phyloP scores from a whole-genome alignment of 768 basidiomycete species.

The Russula dissimulans region DNA sequence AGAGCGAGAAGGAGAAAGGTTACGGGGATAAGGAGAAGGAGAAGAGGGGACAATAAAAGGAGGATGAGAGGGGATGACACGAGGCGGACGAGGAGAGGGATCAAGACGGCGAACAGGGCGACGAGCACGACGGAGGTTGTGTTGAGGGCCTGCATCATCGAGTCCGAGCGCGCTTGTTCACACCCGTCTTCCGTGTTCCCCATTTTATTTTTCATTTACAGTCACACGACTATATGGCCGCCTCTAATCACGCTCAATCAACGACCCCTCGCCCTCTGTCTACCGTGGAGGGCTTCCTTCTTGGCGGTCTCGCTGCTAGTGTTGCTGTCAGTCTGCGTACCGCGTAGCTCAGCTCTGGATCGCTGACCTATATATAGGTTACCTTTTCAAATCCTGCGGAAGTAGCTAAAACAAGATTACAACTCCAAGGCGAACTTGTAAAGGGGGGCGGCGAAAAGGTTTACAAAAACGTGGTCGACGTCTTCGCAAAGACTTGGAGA shows the following conservation, averaged over 20 bases:
- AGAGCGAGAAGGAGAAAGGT: slow-evolving; percentile 33
- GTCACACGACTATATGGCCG: not conserved
- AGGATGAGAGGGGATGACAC: slow-evolving; percentile 59
- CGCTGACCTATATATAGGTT: slow-evolving; percentile 38
- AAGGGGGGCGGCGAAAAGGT: slow-evolving; percentile 63
- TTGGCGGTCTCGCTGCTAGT: slow-evolving; percentile 87
- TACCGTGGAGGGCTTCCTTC: slow-evolving; percentile 73
- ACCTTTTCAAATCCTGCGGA: slow-evolving; percentile 74
- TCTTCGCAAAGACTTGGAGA: slow-evolving; percentile 75
- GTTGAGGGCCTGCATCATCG: slow-evolving; percentile 12
- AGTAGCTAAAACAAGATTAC: slow-evolving; percentile 90
- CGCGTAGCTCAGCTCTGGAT: not conserved
- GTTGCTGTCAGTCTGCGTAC: slow-evolving; percentile 55
- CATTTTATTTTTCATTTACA: not conserved
- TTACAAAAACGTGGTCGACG: slow-evolving; percentile 86
- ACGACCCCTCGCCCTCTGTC: slow-evolving; percentile 34
- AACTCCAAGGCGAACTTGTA: slow-evolving; percentile 91
- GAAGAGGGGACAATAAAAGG: slow-evolving; percentile 52
- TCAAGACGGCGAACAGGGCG: slow-evolving; percentile 44
- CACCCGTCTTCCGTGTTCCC: not conserved
- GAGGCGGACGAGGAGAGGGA: slow-evolving; percentile 47
- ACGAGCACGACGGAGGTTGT: slow-evolving; percentile 43
- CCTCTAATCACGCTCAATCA: not conserved
- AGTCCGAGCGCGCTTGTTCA: not conserved
- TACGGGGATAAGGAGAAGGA: slow-evolving; percentile 44